Evolutionary conservation across 306 rosid species (phyloP).

Genomic region (Corylus americana): DNA sequence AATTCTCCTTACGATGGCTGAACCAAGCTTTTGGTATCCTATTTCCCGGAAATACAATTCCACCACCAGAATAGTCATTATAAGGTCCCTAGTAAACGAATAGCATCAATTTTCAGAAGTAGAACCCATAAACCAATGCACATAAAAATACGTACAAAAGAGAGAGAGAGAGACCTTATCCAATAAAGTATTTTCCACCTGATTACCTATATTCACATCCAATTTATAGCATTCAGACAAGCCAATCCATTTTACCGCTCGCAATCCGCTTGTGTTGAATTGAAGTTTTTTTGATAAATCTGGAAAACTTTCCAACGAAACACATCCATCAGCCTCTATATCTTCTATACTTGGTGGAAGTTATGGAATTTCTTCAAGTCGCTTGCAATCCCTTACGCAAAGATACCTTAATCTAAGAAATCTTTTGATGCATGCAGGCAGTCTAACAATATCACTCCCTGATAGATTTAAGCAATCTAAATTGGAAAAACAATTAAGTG

Average conservation of each 20-base stretch:
- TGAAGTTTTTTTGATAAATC: too few relatives aligned
- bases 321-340: too few relatives aligned
- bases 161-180: too few relatives aligned
- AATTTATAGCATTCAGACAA: too few relatives aligned
- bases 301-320: too few relatives aligned
- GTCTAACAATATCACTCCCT: neutral
- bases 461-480: neutral
- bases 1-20: neutral
- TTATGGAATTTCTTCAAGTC: too few relatives aligned
- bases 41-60: neutral
- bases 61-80: neutral
- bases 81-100: neutral
- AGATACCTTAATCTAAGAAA: neutral
- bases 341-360: neutral
- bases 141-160: too few relatives aligned
- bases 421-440: neutral
- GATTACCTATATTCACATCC: too few relatives aligned
- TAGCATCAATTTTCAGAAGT: neutral
- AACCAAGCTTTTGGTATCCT: neutral
- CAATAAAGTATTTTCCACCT: too few relatives aligned
- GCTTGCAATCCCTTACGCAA: neutral
- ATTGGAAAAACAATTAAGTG: neutral
- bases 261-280: too few relatives aligned
- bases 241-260: too few relatives aligned
- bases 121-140: too few relatives aligned